Conservation (phyloP, 352 stramenopile species). For the Phytophthora sp. region DNA sequence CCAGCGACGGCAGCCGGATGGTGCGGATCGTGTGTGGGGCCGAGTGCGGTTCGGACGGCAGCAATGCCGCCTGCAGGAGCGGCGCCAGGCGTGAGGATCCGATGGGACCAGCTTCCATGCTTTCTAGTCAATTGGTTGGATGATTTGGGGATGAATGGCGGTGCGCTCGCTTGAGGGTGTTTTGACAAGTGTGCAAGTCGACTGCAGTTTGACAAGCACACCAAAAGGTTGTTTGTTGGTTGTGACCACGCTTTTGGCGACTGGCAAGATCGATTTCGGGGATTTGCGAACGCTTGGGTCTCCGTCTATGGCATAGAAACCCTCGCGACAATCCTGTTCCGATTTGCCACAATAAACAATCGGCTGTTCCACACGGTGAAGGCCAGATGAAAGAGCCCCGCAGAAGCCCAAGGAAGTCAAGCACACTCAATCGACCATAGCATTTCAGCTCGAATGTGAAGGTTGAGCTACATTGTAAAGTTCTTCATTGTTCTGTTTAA, state of each 20-base stretch:
- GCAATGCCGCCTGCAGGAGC: slow-evolving; percentile 29
- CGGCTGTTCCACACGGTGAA: neutral
- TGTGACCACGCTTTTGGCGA: slow-evolving; percentile 22
- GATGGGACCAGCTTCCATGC: slow-evolving; percentile 36
- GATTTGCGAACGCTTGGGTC: slow-evolving; percentile 14
- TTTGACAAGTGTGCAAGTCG: slow-evolving; percentile 3
- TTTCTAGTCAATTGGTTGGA: neutral
- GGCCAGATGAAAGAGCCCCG: neutral
- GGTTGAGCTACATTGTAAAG: too few species aligned
- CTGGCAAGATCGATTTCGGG: slow-evolving; percentile 30
- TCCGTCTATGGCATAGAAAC: too few species aligned
- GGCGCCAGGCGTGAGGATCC: slow-evolving; percentile 34
- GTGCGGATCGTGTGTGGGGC: slow-evolving; percentile 32
- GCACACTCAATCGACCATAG: too few species aligned
- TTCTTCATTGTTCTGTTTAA: too few species aligned
- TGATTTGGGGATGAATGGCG: slow-evolving; percentile 24
- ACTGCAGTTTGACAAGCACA: slow-evolving; percentile 17
- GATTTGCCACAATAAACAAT: neutral
- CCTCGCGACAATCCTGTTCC: too few species aligned
- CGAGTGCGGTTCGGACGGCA: slow-evolving; percentile 28
- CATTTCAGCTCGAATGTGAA: too few species aligned
- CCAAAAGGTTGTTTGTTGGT: slow-evolving; percentile 9
- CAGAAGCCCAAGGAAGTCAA: neutral
- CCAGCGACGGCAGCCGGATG: slow-evolving; percentile 41
- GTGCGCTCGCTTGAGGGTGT: neutral